Evolutionary conservation across 805 yeast genomes (phyloP), one percentile per base, ranked within the genome.

Genomic region (Myxozyma melibiosi): DNA sequence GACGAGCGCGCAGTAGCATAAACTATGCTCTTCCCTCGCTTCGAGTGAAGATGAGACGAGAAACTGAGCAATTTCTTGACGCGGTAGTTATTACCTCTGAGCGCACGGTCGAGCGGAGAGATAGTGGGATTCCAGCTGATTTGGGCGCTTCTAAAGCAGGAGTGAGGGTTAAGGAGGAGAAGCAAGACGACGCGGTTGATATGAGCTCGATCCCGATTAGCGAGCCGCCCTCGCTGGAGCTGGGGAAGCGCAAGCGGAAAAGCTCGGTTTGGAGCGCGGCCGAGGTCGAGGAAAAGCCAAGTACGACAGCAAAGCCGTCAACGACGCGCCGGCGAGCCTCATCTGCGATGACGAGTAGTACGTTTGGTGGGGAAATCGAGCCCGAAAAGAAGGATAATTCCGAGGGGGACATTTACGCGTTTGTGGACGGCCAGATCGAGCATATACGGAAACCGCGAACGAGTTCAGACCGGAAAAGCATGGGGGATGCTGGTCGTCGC

Each of bases 1-100:
- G 62, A 31, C 57, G 67, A 8, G 48, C 63, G 9, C 50, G 64
- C 6, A 58, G 52, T 38, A 77, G 79, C 9, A 81, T 88, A 4
- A 81, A 83, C 68, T 88, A 88, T 65, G 82, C 83, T 18, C 76
- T 83, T 33, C 90, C 90, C 0, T 83, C 91, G 1, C 70, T 86
- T 51, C 75, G 86, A 38, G 80, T 78, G 14, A 87, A 86, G 67
- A 78, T 85, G 84, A 79, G 95, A 67, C 76, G 92, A 62, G 83
- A 82, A 33, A 76, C 84, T 0, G 85, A 75, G 30, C 76, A 78
- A 61, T 72, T 84, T 42, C 82, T 81, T 2, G 88, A 83, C 68
- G 90, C 90, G 1, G 82, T 84, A 0, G 39, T 44, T 7, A 50
- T 46, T 11, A 20, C 47, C 74, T 71, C 50, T 6, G 57, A 51